phyloP scores from a whole-genome alignment of 352 stramenopile species.

The Phytophthora macrochlamydospora region DNA sequence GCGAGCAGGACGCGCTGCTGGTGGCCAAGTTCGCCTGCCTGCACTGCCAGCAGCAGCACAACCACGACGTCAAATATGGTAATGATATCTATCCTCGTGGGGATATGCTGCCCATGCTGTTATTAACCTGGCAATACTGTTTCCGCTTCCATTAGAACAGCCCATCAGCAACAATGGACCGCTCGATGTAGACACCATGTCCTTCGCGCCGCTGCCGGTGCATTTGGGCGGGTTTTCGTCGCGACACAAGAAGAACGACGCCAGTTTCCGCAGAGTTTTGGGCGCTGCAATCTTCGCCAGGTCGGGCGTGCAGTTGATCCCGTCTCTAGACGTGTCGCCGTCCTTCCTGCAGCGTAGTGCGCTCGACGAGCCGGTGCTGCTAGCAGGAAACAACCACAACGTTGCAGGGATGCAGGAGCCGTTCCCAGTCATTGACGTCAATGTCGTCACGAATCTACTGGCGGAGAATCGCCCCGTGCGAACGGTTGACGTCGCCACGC shows the following conservation, averaged over 20 bases:
- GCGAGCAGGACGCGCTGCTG: slow-evolving; percentile 60
- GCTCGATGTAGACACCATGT: slow-evolving; percentile 28
- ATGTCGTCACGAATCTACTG: slow-evolving; percentile 43
- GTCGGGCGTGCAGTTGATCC: slow-evolving; percentile 51
- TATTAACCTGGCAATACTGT: neutral
- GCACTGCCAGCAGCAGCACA: slow-evolving; percentile 45
- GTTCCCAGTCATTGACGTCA: slow-evolving; percentile 42
- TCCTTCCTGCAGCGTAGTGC: slow-evolving; percentile 49
- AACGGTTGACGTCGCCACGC: slow-evolving; percentile 41
- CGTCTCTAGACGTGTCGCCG: slow-evolving; percentile 26
- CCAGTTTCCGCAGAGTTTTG: slow-evolving; percentile 56
- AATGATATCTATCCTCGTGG: neutral
- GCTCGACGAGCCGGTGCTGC: slow-evolving; percentile 55
- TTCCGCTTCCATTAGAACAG: slow-evolving; percentile 1
- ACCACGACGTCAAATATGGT: slow-evolving; percentile 49
- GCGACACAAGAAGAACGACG: slow-evolving; percentile 51
- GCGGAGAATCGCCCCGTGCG: slow-evolving; percentile 38
- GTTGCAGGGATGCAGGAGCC: slow-evolving; percentile 29
- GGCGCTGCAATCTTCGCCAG: slow-evolving; percentile 50
- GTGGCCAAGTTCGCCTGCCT: slow-evolving; percentile 62
- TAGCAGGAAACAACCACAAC: slow-evolving; percentile 42
- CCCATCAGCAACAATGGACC: slow-evolving; percentile 10
- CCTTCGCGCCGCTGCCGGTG: slow-evolving; percentile 51
- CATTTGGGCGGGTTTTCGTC: slow-evolving; percentile 33
- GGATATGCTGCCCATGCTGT: neutral